phyloP scores from a whole-genome alignment of 2,329 filamentous ascomycete species.

The Fusarium sp. region DNA sequence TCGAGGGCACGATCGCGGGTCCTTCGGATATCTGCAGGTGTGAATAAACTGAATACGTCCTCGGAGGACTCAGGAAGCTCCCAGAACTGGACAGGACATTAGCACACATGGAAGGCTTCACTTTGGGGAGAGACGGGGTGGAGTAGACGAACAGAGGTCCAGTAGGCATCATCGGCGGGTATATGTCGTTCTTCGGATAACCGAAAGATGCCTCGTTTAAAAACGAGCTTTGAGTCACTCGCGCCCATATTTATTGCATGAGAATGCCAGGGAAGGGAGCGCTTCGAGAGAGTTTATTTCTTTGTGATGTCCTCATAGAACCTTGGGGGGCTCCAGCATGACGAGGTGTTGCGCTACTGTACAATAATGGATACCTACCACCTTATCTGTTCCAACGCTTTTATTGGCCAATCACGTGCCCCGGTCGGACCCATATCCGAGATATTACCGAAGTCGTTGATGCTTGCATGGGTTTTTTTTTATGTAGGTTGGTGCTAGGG shows the following conservation, averaged over 20 bases:
- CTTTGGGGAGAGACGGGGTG: slow-evolving; percentile 13
- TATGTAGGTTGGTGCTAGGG: not conserved
- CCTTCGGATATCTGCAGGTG: slow-evolving; percentile 86
- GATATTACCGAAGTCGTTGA: slow-evolving; percentile 35
- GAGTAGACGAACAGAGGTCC: slow-evolving; percentile 79
- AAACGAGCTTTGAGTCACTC: slow-evolving; percentile 98
- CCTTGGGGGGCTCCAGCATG: slow-evolving; percentile 31
- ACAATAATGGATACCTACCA: slow-evolving; percentile 1
- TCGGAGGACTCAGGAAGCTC: slow-evolving; percentile 95
- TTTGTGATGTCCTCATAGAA: slow-evolving; percentile 40
- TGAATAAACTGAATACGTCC: slow-evolving; percentile 97
- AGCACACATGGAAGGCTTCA: slow-evolving; percentile 27
- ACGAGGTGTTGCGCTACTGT: slow-evolving; percentile 26
- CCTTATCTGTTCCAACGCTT: slow-evolving; percentile 5
- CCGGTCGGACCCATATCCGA: slow-evolving; percentile 1
- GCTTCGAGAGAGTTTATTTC: slow-evolving; percentile 20
- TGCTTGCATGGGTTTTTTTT: slow-evolving; percentile 31
- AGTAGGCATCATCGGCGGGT: slow-evolving; percentile 88
- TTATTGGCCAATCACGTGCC: slow-evolving; percentile 39
- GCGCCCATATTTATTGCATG: slow-evolving; percentile 78
- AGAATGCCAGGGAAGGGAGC: slow-evolving; percentile 33
- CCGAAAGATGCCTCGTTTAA: slow-evolving; percentile 98
- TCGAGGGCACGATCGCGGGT: slow-evolving; percentile 86
- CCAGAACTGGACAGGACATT: slow-evolving; percentile 78
- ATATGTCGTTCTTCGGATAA: slow-evolving; percentile 93